These are phyloP conservation scores for Neltuma alba DNA, from an alignment of 306 rosid species.

Conservation along the genomic window DNA sequence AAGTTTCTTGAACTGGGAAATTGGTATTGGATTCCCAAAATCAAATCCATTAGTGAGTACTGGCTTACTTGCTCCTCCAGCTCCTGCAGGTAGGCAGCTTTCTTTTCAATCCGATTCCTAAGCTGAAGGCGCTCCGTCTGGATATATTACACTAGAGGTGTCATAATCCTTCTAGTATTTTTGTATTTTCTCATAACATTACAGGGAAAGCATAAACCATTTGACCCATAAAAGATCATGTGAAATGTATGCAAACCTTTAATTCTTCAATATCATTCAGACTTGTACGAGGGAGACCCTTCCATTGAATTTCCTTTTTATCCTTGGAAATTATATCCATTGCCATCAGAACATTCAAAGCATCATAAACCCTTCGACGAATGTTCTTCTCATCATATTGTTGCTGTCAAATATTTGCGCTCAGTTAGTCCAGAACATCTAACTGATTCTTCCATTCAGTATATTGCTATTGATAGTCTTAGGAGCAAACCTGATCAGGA, in stretches of 20 bases:
- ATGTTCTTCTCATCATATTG: constrained; percentile 97
- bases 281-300: constrained; percentile 95
- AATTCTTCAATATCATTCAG: constrained; percentile 86
- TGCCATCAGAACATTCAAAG: constrained; percentile 97
- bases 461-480: constrained; percentile 22
- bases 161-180: constrained; percentile 20
- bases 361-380: constrained; percentile 96
- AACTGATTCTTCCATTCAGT: constrained; percentile 16
- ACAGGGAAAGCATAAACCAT: constrained; percentile 19
- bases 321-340: constrained; percentile 99
- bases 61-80: constrained; percentile 87
- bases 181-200: constrained; percentile 20
- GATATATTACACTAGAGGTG: constrained; percentile 40
- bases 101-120: constrained; percentile 83
- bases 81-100: constrained; percentile 90
- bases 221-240: constrained; percentile 4
- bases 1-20: constrained; percentile 13
- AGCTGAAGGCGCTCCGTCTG: constrained; percentile 80
- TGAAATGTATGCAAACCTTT: constrained; percentile 57
- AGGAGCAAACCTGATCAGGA: constrained; percentile 85
- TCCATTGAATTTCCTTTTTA: constrained; percentile 98
- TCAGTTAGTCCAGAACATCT: constrained; percentile 24
- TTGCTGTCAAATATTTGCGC: constrained; percentile 67
- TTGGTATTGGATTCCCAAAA: constrained; percentile 14
- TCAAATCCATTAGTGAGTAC: constrained; percentile 21